Evolutionary conservation across 2,329 filamentous ascomycete genomes (phyloP), one percentile per base, ranked within the genome.

Genomic region (Colletotrichum liriopes): DNA sequence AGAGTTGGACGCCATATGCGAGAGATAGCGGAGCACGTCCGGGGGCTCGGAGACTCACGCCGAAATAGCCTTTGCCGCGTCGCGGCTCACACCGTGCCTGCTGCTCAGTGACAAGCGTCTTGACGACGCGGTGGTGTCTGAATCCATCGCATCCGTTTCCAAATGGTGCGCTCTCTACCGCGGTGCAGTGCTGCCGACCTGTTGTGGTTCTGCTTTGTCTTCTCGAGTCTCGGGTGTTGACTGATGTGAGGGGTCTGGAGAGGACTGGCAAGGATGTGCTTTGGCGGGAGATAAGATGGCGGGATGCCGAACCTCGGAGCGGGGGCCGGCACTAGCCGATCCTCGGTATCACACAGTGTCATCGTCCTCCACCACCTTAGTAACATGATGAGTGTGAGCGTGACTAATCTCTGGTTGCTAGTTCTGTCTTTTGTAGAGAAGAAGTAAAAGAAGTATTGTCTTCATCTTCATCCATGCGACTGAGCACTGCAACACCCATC

Each of bases 21-120:
- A 51, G 20, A 26, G 12, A 26, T 12, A 16, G 4, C 47, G 47
- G 9, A 2, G 29, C 35, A 29, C 7, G 5, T 4, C 7, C 29
- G 37, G 32, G 37, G 4, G 9, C 45, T 56, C 68, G 68, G 68
- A 71, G 51, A 71, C 68, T 56, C 47, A 71, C 68, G 68, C 68
- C 68, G 68, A 71, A 35, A 71, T 67, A 20, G 68, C 58, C 51
- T 71, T 71, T 20, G 64, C 68, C 14, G 49, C 49, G 8, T 71
- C 68, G 43, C 64, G 68, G 29, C 63, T 41, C 32, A 43, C 49
- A 12, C 56, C 64, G 16, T 62, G 55, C n/a, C 56, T 32, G 18
- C 64, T 51, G 20, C 55, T 47, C 14, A 60, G 29, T 0, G 68
- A 56, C 16, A 56, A 23, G 2, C 64, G 47, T 4, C 68, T 16